These are phyloP conservation scores for Gnaphalium uliginosum DNA, from an alignment of 129 eudicot species.

Conservation along the genomic window DNA sequence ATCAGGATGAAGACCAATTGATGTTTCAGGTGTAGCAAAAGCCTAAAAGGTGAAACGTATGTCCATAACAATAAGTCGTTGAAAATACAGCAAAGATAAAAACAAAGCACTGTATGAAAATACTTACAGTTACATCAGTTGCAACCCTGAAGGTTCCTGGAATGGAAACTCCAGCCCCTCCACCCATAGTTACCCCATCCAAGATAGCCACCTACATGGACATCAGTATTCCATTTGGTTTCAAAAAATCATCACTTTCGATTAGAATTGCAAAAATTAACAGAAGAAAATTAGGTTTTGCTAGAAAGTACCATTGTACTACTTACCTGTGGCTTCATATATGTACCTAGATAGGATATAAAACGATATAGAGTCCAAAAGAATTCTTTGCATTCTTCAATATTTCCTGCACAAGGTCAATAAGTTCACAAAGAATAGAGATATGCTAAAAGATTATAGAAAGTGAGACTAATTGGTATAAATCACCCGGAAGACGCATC, in stretches of 20 bases:
- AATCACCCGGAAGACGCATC: background rate
- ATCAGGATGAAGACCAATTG: conserved; percentile 85
- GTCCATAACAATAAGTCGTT: background rate
- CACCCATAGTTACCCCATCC: conserved; percentile 94
- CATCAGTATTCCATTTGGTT: conserved; percentile 11
- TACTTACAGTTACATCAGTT: conserved; percentile 74
- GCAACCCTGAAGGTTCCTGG: conserved; percentile 91
- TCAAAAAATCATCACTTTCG: background rate
- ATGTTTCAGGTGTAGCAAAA: conserved; percentile 77
- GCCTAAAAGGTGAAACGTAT: conserved; percentile 33
- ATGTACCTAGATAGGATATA: conserved; percentile 74
- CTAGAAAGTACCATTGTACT: background rate
- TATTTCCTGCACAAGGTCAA: conserved; percentile 53
- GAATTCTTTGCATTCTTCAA: conserved; percentile 74
- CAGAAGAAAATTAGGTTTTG: background rate
- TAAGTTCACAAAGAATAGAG: background rate
- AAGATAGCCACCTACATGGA: conserved; percentile 78
- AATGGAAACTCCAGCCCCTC: conserved; percentile 84
- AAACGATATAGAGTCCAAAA: conserved; percentile 59
- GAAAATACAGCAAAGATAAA: background rate
- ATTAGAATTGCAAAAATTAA: background rate
- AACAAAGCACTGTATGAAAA: background rate
- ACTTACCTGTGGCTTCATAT: conserved; percentile 88
- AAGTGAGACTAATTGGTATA: no score
- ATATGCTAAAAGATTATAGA: no score